Conservation (phyloP, 495 filamentous ascomycete species). For the Pseudoneurospora amorphoporcata region DNA sequence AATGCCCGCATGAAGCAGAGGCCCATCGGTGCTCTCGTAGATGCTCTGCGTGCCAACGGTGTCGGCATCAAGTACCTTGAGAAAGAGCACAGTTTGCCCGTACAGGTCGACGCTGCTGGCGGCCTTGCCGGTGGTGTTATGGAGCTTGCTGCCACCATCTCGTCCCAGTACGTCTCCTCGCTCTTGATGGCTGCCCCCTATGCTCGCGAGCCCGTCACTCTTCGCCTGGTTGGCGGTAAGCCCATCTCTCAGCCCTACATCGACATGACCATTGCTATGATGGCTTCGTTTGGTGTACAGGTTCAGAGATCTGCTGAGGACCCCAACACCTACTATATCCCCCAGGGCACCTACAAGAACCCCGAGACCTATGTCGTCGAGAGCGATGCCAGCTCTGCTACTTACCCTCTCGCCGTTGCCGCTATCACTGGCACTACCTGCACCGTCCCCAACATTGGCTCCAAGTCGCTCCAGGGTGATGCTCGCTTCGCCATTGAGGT, state of each 20-base stretch:
- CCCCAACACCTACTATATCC: constrained; percentile 89
- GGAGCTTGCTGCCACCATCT: constrained; percentile 84
- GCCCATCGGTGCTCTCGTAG: constrained; percentile 88
- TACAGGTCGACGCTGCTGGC: constrained; percentile 69
- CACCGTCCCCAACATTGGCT: constrained; percentile 93
- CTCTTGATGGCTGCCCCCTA: constrained; percentile 96
- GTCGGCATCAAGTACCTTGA: constrained; percentile 75
- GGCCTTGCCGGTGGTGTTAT: constrained; percentile 90
- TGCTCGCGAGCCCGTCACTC: constrained; percentile 83
- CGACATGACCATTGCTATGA: constrained; percentile 98
- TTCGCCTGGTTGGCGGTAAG: constrained; percentile 84
- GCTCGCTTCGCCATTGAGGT: constrained; percentile 91
- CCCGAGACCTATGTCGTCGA: constrained; percentile 84
- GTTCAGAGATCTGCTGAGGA: constrained; percentile 52
- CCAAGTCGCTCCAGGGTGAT: constrained; percentile 85
- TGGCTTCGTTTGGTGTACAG: constrained; percentile 81
- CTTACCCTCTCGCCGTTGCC: constrained; percentile 90
- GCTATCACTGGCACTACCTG: constrained; percentile 92
- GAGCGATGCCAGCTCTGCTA: constrained; percentile 95
- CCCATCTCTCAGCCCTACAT: constrained; percentile 96
- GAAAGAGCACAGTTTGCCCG: constrained; percentile 66
- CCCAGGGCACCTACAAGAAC: constrained; percentile 73
- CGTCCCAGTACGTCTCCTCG: constrained; percentile 95
- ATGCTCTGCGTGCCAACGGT: constrained; percentile 78
- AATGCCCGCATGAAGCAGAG: constrained; percentile 95